phyloP scores from a whole-genome alignment of 2,329 filamentous ascomycete genomes.

The Botrytis squamosa region DNA sequence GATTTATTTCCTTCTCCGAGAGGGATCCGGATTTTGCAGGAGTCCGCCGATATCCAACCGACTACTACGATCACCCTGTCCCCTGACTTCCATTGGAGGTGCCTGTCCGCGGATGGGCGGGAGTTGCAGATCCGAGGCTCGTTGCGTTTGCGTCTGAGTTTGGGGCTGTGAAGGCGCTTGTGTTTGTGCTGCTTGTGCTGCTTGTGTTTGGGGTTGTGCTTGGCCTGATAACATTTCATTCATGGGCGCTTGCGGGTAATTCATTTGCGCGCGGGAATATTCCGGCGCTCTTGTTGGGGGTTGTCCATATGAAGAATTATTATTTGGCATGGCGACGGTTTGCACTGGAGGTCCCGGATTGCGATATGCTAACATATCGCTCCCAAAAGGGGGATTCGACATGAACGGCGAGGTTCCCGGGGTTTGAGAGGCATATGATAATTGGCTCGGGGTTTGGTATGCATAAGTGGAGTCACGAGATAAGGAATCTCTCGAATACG shows the following conservation, averaged over 20 bases:
- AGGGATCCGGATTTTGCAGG: slow-evolving; percentile 55
- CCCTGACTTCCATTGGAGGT: slow-evolving; percentile 35
- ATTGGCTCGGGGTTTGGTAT: slow-evolving; percentile 34
- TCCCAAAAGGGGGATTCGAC: slow-evolving; percentile 27
- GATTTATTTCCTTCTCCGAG: slow-evolving; percentile 14
- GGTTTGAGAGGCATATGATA: slow-evolving; percentile 26
- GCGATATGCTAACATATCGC: slow-evolving; percentile 34
- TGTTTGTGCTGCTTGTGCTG: slow-evolving; percentile 43
- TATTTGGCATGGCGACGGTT: slow-evolving; percentile 39
- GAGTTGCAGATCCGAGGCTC: slow-evolving; percentile 43
- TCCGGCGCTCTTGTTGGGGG: slow-evolving; percentile 46
- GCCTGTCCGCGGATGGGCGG: slow-evolving; percentile 42
- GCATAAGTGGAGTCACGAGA: slow-evolving; percentile 38
- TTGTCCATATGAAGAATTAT: slow-evolving; percentile 48
- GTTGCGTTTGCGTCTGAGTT: slow-evolving; percentile 43
- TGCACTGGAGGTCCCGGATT: slow-evolving; percentile 29
- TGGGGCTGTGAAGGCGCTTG: slow-evolving; percentile 40
- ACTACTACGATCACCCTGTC: slow-evolving; percentile 51
- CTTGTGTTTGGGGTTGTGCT: slow-evolving; percentile 42
- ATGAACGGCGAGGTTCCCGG: slow-evolving; percentile 32
- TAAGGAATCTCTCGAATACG: slow-evolving; percentile 34
- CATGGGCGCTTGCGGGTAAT: slow-evolving; percentile 52
- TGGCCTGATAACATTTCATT: slow-evolving; percentile 47
- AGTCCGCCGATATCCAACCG: slow-evolving; percentile 62
- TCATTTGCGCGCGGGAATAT: slow-evolving; percentile 41